These are phyloP conservation scores for Saitozyma sp. DNA, from an alignment of 768 basidiomycete species.

Conservation along the genomic window DNA sequence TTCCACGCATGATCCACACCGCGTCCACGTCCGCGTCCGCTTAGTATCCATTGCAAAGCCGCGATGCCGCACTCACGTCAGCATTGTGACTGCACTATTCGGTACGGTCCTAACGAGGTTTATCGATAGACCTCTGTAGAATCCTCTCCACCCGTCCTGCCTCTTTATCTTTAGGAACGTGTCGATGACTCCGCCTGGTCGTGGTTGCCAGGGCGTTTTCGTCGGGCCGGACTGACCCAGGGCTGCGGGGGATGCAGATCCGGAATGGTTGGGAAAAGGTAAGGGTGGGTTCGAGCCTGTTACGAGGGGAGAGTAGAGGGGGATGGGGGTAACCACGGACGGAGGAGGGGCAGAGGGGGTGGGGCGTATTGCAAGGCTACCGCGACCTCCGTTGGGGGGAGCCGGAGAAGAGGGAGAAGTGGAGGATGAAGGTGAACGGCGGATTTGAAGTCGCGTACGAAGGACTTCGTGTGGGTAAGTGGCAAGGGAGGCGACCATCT, in stretches of 20 bases:
- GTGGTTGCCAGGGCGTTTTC: background rate
- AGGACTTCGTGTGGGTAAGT: conserved; percentile 99
- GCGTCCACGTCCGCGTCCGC: no score
- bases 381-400: no score
- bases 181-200: conserved; percentile 64
- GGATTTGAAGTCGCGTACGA: conserved; percentile 92
- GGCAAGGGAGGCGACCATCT: conserved; percentile 91
- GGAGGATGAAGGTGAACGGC: no score
- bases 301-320: conserved; percentile 61
- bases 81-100: conserved; percentile 91
- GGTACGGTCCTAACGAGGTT: conserved; percentile 94
- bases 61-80: conserved; percentile 88
- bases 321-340: no score
- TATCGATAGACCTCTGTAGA: conserved; percentile 91
- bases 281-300: conserved; percentile 46
- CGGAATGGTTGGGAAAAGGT: no score
- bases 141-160: conserved; percentile 82
- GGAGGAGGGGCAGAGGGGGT: no score
- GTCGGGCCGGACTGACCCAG: no score
- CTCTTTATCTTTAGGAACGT: conserved; percentile 70
- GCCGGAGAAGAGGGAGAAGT: no score
- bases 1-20: background rate
- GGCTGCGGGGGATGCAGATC: no score
- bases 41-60: no score
- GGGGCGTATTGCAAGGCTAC: no score